Percentiles rank a stretch among this genome's conserved stretches.
These are phyloP conservation scores for Sporothrix protearum DNA, from an alignment of 2,329 filamentous ascomycete species.

Conservation along the genomic window DNA sequence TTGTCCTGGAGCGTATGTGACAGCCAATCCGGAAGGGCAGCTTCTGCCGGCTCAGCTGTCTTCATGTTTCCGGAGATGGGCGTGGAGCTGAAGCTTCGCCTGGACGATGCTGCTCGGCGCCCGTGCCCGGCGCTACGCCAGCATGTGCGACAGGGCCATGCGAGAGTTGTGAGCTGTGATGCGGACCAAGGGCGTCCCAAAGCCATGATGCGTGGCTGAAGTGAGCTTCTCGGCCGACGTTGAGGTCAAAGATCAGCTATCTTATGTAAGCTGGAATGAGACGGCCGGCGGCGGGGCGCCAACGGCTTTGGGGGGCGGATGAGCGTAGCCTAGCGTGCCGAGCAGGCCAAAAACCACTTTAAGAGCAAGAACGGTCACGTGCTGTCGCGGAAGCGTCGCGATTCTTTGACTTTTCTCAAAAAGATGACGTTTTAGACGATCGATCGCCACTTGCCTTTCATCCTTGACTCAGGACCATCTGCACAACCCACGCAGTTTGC, in stretches of 20 bases:
- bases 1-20: conserved; percentile 10
- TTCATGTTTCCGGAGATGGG: neutral
- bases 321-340: neutral
- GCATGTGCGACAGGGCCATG: neutral
- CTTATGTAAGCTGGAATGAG: neutral
- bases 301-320: neutral
- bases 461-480: neutral
- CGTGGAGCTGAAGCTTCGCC: neutral
- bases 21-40: conserved; percentile 25
- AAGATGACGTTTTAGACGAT: neutral
- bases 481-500: neutral
- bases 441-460: neutral
- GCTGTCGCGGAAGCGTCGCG: conserved; percentile 24
- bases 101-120: too few relatives aligned
- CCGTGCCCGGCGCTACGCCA: neutral
- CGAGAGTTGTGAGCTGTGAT: neutral
- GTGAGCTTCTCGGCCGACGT: neutral
- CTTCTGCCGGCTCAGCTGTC: neutral
- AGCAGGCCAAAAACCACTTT: neutral
- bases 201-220: neutral
- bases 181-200: neutral
- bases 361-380: conserved; percentile 20
- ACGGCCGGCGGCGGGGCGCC: neutral
- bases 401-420: neutral
- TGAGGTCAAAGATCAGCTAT: neutral